Base-by-base conservation (phyloP, 2,329 filamentous ascomycete genomes). In the Pseudocercospora fijiensis region DNA sequence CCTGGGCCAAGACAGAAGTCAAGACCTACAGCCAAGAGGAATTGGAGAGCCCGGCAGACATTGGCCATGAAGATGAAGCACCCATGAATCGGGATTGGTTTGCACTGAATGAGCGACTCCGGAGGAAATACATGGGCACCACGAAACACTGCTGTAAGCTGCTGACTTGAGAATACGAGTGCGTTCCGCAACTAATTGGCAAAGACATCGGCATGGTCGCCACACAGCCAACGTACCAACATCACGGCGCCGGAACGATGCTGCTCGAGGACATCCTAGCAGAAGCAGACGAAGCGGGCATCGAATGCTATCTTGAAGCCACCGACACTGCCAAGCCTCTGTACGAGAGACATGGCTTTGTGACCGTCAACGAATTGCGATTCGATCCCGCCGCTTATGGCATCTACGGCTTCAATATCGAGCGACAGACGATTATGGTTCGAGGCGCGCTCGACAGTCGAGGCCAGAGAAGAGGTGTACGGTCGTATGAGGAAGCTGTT, bases 221-320 rank as follows among this genome's bases (percentile, higher is more conserved):
- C 9, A 81, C 79, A 26, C 74, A 78, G 65, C 79, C 79, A 0
- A 72, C 74, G 1, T 74, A 80, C 49, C 78, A 79, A 33, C 70
- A 78, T 16, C 75, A 76, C 16, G 80, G 80, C 1, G 79, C 79
- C 9, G 80, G 73, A 7, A 75, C 65, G 3, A 72, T 80, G 65
- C 69, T 81, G 37, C 63, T 82, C 27, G 70, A 77, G 22, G 75
- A 73, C 69, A 79, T 79, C 7, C 49, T 80, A 18, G 69, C 73
- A 20, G 76, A 79, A 58, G 80, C 79, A 24, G 80, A 82, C 67
- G 64, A 70, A n/a, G 71, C 74, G 10, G 76, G 76, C 0, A 59
- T 80, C 33, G 71, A 75, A 18, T 73, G 72, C 18, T 82, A 82
- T 71, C 66, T 82, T 28, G 79, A 80, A 70, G 75, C 77, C 10